phyloP scores from a whole-genome alignment of 371 early-diverging fungal species.

The Mortierella polycephala region DNA sequence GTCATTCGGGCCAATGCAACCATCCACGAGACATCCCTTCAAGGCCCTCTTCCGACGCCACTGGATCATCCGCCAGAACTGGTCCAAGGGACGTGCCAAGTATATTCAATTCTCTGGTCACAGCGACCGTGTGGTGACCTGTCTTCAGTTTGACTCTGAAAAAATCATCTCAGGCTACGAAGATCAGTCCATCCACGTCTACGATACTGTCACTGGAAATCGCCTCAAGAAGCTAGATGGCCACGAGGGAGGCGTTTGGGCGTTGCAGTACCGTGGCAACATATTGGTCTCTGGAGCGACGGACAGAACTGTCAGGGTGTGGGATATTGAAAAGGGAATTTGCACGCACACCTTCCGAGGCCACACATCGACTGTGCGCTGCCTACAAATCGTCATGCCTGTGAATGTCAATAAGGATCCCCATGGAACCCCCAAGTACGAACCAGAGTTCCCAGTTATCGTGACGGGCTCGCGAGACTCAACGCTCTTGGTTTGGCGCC shows the following conservation, averaged over 20 bases:
- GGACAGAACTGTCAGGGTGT: conserved; percentile 96
- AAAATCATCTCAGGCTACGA: conserved; percentile 94
- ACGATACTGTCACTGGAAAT: conserved; percentile 83
- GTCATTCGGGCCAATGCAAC: conserved; percentile 40
- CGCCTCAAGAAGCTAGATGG: conserved; percentile 78
- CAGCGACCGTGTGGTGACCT: conserved; percentile 88
- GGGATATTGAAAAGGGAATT: conserved; percentile 92
- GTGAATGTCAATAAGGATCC: conserved; percentile 65
- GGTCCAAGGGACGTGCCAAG: conserved; percentile 78
- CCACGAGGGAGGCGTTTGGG: conserved; percentile 99
- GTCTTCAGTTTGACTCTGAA: conserved; percentile 93
- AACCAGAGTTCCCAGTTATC: conserved; percentile 79
- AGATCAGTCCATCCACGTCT: conserved; percentile 87
- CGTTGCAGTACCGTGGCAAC: conserved; percentile 88
- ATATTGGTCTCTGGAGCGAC: conserved; percentile 97
- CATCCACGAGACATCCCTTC: conserved; percentile 67
- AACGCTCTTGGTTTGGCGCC: conserved; percentile 92
- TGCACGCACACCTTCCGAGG: conserved; percentile 92
- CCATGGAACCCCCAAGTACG: conserved; percentile 59
- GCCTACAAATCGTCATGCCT: conserved; percentile 88
- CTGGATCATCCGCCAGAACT: conserved; percentile 82
- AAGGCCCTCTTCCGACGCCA: conserved; percentile 82
- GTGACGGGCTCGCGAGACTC: conserved; percentile 98
- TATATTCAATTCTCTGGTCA: conserved; percentile 85
- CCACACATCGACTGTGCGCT: conserved; percentile 96